Evolutionary conservation across 306 rosid genomes (phyloP).

Genomic region (Cicer arietinum): DNA sequence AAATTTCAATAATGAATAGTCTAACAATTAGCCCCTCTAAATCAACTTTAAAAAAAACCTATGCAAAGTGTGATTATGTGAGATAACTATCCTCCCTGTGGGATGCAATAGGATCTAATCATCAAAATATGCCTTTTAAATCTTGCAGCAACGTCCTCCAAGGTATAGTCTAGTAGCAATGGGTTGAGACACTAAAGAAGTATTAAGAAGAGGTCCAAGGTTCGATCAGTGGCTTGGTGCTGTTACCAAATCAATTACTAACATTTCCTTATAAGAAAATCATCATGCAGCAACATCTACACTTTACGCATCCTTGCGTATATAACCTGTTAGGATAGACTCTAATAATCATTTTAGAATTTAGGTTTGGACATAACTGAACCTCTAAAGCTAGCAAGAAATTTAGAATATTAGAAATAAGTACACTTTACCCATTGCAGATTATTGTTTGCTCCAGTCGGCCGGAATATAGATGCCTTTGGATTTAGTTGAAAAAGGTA

Average conservation of each 20-base stretch:
- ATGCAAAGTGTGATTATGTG: background rate
- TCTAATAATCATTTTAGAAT: background rate
- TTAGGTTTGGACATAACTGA: slow-evolving; percentile 1
- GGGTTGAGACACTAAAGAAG: too few species aligned
- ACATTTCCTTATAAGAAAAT: too few species aligned
- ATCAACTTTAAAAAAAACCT: slow-evolving; percentile 10
- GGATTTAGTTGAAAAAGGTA: slow-evolving; percentile 84
- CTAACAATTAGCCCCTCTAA: background rate
- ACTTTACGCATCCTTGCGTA: background rate
- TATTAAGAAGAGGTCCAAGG: too few species aligned
- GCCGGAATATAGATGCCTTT: slow-evolving; percentile 72
- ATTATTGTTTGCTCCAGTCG: slow-evolving; percentile 86
- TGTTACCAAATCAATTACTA: too few species aligned
- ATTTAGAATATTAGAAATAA: slow-evolving; percentile 14
- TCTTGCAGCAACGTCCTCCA: too few species aligned
- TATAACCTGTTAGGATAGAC: background rate
- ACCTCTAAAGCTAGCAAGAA: background rate
- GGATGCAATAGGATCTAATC: background rate
- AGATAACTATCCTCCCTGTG: background rate
- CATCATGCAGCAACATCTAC: too few species aligned
- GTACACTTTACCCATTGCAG: slow-evolving; percentile 81
- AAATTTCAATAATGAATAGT: background rate
- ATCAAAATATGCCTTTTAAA: background rate
- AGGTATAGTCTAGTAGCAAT: too few species aligned
- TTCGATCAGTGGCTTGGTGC: too few species aligned